Conservation (phyloP, 2,329 filamentous ascomycete genomes). For the Didymella glomerata region DNA sequence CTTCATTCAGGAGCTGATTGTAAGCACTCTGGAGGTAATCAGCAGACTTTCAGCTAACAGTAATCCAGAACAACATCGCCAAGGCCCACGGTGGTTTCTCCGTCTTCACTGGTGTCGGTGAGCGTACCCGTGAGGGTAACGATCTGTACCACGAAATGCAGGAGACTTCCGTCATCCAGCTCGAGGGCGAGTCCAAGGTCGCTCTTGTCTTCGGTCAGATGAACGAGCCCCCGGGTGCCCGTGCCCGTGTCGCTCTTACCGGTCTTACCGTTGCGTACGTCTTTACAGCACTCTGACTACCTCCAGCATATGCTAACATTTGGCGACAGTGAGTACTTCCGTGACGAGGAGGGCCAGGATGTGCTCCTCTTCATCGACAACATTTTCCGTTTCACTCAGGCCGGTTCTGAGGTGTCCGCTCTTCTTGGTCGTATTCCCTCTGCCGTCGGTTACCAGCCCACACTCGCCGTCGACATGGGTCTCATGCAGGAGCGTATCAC, state of each 20-base stretch:
- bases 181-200: slow-evolving; percentile 99
- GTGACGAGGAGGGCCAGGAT: slow-evolving; percentile 84
- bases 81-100: slow-evolving; percentile 99
- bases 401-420: slow-evolving; percentile 99
- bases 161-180: slow-evolving; percentile 99
- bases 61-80: slow-evolving; percentile 92
- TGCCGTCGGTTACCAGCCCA: slow-evolving; percentile 91
- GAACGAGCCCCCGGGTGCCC: slow-evolving; percentile 99
- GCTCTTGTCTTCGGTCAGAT: slow-evolving; percentile 99
- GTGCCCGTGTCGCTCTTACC: slow-evolving; percentile 99
- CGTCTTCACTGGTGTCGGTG: slow-evolving; percentile 99
- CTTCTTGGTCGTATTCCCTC: slow-evolving; percentile 99
- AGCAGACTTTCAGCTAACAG: slow-evolving; percentile 35
- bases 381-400: slow-evolving; percentile 99
- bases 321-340: slow-evolving; percentile 72
- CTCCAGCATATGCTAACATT: not conserved
- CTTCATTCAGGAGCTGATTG: slow-evolving; percentile 99
- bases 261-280: slow-evolving; percentile 57
- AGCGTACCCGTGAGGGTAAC: slow-evolving; percentile 99
- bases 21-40: slow-evolving; percentile 53
- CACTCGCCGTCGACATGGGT: slow-evolving; percentile 49
- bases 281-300: not conserved
- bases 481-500: slow-evolving; percentile 98
- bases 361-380: slow-evolving; percentile 99
- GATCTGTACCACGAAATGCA: slow-evolving; percentile 99